phyloP scores from a whole-genome alignment of 73 alveolate genomes.

The Urostyla sp. region DNA sequence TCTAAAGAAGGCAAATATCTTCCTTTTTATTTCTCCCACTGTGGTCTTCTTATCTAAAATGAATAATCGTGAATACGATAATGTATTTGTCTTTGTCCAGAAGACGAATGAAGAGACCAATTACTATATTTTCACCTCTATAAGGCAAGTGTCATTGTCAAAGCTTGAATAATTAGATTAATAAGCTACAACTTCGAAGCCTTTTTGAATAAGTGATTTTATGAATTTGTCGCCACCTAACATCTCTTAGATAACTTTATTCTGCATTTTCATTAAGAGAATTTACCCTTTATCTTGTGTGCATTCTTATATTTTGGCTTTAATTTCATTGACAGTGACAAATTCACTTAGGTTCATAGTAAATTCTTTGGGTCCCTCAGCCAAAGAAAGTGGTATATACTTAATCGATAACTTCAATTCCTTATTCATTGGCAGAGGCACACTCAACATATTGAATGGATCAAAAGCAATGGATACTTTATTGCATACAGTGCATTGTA shows the following conservation, averaged over 20 bases:
- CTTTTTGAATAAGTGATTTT: background rate
- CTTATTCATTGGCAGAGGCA: constrained; percentile 74
- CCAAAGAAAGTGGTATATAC: constrained; percentile 29
- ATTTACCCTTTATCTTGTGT: background rate
- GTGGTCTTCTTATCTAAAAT: constrained; percentile 32
- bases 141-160: background rate
- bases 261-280: constrained; percentile 8
- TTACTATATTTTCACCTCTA: constrained; percentile 14
- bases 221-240: background rate
- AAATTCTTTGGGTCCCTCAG: constrained; percentile 7
- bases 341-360: background rate
- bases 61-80: constrained; percentile 21
- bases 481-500: constrained; percentile 74
- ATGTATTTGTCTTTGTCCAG: background rate
- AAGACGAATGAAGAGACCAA: background rate
- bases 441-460: constrained; percentile 77
- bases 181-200: constrained; percentile 37
- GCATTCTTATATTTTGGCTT: constrained; percentile 17
- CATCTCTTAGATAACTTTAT: background rate
- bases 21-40: background rate
- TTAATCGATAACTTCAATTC: constrained; percentile 7
- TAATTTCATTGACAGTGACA: background rate
- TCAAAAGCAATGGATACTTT: constrained; percentile 79
- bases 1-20: constrained; percentile 3
- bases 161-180: background rate